Conservation (phyloP, 1,139 yeast species). For the Geotrichum histeridarum region DNA sequence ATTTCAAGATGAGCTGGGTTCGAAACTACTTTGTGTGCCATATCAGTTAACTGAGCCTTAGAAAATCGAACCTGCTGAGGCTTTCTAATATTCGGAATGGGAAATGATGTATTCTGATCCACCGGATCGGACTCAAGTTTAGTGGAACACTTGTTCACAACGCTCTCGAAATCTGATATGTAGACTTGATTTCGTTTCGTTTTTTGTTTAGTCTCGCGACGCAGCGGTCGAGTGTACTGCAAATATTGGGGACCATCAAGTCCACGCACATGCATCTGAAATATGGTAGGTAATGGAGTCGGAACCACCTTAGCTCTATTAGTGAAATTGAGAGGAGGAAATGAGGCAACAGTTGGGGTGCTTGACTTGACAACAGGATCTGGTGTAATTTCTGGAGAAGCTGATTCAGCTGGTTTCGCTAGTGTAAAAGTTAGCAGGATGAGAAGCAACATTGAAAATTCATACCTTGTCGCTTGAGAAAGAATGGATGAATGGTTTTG, state of each 20-base stretch:
- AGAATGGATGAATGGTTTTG: conserved; percentile 27
- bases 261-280: conserved; percentile 14
- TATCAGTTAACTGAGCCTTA: background rate
- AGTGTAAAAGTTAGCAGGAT: background rate
- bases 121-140: background rate
- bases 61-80: background rate
- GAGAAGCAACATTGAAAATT: too few relatives aligned
- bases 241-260: background rate
- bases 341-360: too few relatives aligned
- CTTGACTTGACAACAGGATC: too few relatives aligned
- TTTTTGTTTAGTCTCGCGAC: background rate
- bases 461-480: conserved; percentile 19
- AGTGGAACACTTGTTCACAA: background rate
- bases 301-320: background rate
- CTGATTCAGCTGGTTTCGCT: too few relatives aligned
- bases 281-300: conserved; percentile 9
- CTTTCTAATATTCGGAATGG: background rate
- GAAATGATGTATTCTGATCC: background rate
- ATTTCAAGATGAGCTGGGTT: background rate
- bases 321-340: background rate
- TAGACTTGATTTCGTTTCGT: background rate
- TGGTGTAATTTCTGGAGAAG: too few relatives aligned
- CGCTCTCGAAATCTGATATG: conserved; percentile 1
- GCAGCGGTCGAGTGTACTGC: background rate
- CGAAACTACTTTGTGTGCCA: background rate